Base-by-base conservation (phyloP, 2,329 filamentous ascomycete species). In the Apiospora malaysiana region DNA sequence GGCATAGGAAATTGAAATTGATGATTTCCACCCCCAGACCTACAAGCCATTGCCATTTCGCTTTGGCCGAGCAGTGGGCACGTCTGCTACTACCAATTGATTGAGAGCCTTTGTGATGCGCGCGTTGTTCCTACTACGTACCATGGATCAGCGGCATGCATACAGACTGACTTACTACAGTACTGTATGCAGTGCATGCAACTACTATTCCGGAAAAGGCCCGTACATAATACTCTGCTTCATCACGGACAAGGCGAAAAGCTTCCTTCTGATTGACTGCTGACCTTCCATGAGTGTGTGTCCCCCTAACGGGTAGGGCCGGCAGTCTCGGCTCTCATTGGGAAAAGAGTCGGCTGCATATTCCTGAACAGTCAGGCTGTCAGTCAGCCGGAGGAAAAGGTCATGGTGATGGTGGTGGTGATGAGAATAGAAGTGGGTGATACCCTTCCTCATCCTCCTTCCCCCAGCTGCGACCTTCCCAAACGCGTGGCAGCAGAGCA, bases 401-500 rank as follows among this genome's bases (percentile, higher is more conserved):
- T 47, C 4, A 8, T n/a, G n/a, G 25, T 49, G 47, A n/a, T 49
- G 47, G 47, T 23, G 23, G 47, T 6, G 23, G 47, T 51, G 47
- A 51, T 25, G 49, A 25, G 32, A 56, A 32, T 32, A 32, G 32
- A 42, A 42, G 49, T 32, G 25, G 25, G 49, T 56, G 49, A 56
- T 6, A 56, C 49, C 47, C 12, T 27, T 23, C 9, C 40, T 6
- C 40, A 4, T 42, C 8, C 40, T 42, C 40, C 49, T 32, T 6
- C 32, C 32, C 49, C 49, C 49, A 16, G 14, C 49, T 56, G 49
- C 49, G 18, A 56, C 49, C 49, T 56, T 56, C 49, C 49, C 49
- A 32, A 56, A 56, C 49, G 49, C 49, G 49, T 56, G 49, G 49
- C 49, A 56, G 49, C 32, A 23, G 49, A 25, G 49, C 25, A 25